Conservation (phyloP, 1,284 basidiomycete species). For the Boletus smithii region DNA sequence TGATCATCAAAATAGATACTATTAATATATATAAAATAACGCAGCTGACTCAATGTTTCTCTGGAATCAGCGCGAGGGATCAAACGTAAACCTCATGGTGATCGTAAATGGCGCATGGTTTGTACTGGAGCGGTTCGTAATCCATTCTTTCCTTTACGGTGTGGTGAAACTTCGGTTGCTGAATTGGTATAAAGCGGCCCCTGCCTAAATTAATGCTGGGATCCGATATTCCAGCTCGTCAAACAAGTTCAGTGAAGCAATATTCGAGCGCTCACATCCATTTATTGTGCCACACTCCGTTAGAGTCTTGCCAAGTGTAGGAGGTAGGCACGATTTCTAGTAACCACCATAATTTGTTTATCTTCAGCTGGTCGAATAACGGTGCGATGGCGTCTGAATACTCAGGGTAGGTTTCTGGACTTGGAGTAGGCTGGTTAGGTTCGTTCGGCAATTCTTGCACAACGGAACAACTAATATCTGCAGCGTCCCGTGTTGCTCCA, state of each 20-base stretch:
- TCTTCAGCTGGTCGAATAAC: slow-evolving; percentile 23
- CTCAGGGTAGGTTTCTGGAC: slow-evolving; percentile 12
- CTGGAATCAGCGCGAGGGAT: too few relatives aligned
- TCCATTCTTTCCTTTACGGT: slow-evolving; percentile 34
- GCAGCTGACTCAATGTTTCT: too few relatives aligned
- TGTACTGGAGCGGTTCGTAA: slow-evolving; percentile 22
- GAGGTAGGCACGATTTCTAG: slow-evolving; percentile 29
- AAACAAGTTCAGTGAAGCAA: neutral
- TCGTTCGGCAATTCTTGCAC: neutral
- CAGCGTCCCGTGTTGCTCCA: neutral
- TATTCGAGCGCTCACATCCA: slow-evolving; percentile 26
- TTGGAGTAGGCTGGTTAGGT: neutral
- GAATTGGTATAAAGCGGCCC: slow-evolving; percentile 28
- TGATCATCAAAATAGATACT: too few relatives aligned
- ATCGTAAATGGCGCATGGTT: slow-evolving; percentile 25
- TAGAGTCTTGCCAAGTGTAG: slow-evolving; percentile 28
- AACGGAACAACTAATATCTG: too few relatives aligned
- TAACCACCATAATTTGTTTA: slow-evolving; percentile 28
- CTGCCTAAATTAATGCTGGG: slow-evolving; percentile 30
- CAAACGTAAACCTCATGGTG: slow-evolving; percentile 27
- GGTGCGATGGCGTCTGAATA: slow-evolving; percentile 27
- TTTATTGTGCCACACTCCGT: slow-evolving; percentile 24
- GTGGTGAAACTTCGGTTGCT: slow-evolving; percentile 29
- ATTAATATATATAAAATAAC: too few relatives aligned
- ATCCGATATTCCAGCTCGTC: neutral